phyloP scores from a whole-genome alignment of 2,329 filamentous ascomycete genomes.

The Epicoccum sorghinum region DNA sequence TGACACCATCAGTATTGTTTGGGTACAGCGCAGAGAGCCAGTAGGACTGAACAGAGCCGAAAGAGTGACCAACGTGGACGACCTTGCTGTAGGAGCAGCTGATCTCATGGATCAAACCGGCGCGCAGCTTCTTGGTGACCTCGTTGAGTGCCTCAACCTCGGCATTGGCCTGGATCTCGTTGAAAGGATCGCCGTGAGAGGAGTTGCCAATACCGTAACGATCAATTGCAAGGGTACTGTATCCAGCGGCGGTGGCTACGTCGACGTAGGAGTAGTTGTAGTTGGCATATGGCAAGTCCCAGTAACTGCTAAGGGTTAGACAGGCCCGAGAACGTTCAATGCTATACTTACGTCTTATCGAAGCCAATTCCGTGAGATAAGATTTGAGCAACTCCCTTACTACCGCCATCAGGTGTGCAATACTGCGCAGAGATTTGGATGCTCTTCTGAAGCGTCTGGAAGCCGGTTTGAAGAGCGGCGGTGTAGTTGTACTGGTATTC shows the following conservation, averaged over 20 bases:
- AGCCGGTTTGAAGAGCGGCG: constrained; percentile 53
- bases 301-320: constrained; percentile 55
- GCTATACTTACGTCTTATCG: constrained; percentile 52
- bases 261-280: constrained; percentile 69
- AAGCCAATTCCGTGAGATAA: constrained; percentile 63
- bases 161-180: constrained; percentile 63
- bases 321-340: neutral
- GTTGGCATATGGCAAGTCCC: constrained; percentile 64
- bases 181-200: constrained; percentile 63
- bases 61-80: constrained; percentile 69
- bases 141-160: constrained; percentile 64
- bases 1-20: constrained; percentile 61
- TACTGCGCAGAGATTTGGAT: constrained; percentile 67
- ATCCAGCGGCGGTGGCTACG: constrained; percentile 61
- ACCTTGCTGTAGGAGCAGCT: constrained; percentile 51
- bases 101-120: constrained; percentile 54
- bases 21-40: constrained; percentile 60
- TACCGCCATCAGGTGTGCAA: constrained; percentile 59
- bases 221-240: constrained; percentile 66
- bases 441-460: constrained; percentile 57
- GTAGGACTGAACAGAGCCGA: constrained; percentile 65
- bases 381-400: constrained; percentile 51
- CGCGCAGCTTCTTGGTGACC: constrained; percentile 59
- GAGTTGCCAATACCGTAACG: constrained; percentile 67
- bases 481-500: constrained; percentile 53